Conservation (phyloP, 352 stramenopile species). For the Globisporangium cylindrosporum region DNA sequence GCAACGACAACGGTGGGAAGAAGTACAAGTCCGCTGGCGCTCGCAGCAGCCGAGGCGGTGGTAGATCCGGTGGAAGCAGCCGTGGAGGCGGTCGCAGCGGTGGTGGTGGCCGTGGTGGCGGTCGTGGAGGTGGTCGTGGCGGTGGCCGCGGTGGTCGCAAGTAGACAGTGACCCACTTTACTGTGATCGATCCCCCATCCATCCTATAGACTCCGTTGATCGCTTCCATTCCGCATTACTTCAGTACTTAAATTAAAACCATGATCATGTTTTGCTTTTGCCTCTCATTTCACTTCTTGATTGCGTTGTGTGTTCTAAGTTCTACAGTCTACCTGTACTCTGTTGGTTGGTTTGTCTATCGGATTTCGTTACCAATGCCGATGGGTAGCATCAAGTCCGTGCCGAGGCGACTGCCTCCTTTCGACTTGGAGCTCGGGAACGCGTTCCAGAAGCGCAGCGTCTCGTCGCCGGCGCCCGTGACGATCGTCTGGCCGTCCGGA, state of each 20-base stretch:
- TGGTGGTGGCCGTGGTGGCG: constrained; percentile 24
- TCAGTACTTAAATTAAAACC: constrained; percentile 8
- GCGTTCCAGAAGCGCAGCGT: constrained; percentile 98
- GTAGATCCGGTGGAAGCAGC: constrained; percentile 13
- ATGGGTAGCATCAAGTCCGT: constrained; percentile 57
- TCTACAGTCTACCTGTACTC: constrained; percentile 1
- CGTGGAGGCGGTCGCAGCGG: constrained; percentile 13
- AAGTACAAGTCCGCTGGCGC: constrained; percentile 71
- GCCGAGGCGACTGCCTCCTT: constrained; percentile 44
- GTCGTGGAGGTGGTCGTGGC: constrained; percentile 23
- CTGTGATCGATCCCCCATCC: background rate
- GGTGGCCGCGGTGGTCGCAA: constrained; percentile 33
- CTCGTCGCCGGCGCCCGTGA: constrained; percentile 97
- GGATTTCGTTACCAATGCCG: constrained; percentile 53
- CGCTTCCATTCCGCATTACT: background rate
- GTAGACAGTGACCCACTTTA: constrained; percentile 18
- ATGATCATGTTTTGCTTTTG: constrained; percentile 5
- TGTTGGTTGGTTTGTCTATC: constrained; percentile 25
- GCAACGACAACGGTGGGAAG: constrained; percentile 33
- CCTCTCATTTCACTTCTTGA: constrained; percentile 9
- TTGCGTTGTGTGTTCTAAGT: constrained; percentile 12
- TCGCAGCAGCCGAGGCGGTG: constrained; percentile 36
- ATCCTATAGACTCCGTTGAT: constrained; percentile 5
- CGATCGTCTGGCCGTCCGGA: constrained; percentile 96
- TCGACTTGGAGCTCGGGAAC: constrained; percentile 86